Evolutionary conservation across 2,329 filamentous ascomycete genomes (phyloP), one percentile per base, ranked within the genome.

Genomic region (Plenodomus tracheiphilus): DNA sequence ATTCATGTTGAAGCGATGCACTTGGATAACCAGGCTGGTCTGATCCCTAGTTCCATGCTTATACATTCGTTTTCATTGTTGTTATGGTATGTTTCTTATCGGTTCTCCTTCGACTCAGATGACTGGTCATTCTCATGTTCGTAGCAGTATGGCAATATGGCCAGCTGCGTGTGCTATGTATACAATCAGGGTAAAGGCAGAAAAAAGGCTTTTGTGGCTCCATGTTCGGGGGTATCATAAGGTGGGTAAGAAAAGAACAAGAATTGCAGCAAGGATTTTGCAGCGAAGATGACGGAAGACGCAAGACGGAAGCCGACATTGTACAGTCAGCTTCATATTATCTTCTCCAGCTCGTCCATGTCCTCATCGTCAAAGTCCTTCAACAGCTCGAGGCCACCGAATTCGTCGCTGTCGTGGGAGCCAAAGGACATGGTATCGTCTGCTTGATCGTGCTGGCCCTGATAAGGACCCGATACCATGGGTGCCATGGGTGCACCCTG

Each of bases 321-420:
- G 28, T 11, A 32, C 4, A 32, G 6, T 15, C 28, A 4, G 28
- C 11, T 4, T 32, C 28, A 32, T 32, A 37, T 17, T 16, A 37
- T 20, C 35, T 37, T 37, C 7, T 40, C 50, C 47, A 53, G 15
- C 9, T 58, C 50, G 13, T 60, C 53, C 53, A 56, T 53, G 43
- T 65, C 55, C 1, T 68, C 68, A 16, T 68, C 60, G 28, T 65
- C 63, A 20, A 62, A 62, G 28, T 70, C 56, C 22, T 64, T 51
- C 32, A 71, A 61, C n/a, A 71, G 53, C 20, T 69, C 66, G n/a
- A 71, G 58, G 4, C 64, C 66, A n/a, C 49, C 56, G 39, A 58
- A 65, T 4, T 63, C 60, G 22, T 67, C 62, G 1, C 46, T 34
- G 22, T 56, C 54, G 20, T 16, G 50, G 9, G 55, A 59, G 18